These are phyloP conservation scores for Fusarium nodosum DNA, from an alignment of 2,329 filamentous ascomycete species.

Conservation along the genomic window DNA sequence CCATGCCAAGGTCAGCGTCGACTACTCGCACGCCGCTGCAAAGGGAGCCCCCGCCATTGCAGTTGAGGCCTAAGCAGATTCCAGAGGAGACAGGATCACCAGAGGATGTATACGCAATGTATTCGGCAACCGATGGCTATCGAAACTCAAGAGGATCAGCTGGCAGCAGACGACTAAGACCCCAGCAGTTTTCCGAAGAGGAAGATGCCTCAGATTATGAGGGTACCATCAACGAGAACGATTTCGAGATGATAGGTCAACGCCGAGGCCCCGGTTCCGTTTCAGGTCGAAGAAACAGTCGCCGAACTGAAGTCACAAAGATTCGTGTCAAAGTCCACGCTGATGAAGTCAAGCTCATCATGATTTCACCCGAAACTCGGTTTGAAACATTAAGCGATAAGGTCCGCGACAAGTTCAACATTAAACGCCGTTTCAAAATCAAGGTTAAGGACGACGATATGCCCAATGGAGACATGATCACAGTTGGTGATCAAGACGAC, in stretches of 20 bases:
- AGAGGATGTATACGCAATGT: constrained; percentile 79
- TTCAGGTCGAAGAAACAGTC: constrained; percentile 64
- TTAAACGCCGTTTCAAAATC: constrained; percentile 85
- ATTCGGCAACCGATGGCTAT: constrained; percentile 59
- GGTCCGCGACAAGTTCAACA: constrained; percentile 87
- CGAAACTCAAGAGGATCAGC: constrained; percentile 51
- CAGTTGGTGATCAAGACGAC: constrained; percentile 96
- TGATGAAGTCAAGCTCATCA: constrained; percentile 92
- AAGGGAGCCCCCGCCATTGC: constrained; percentile 53
- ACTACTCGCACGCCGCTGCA: constrained; percentile 61
- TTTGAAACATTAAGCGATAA: constrained; percentile 83
- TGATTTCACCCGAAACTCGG: constrained; percentile 79
- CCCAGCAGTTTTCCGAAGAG: constrained; percentile 80
- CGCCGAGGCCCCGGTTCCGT: constrained; percentile 61
- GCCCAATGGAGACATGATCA: constrained; percentile 90
- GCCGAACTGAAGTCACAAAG: constrained; percentile 77
- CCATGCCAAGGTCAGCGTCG: constrained; percentile 59
- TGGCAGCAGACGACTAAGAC: constrained; percentile 57
- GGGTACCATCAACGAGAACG: constrained; percentile 78
- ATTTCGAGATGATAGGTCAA: constrained; percentile 82
- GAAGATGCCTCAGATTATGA: constrained; percentile 80
- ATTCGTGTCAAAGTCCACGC: constrained; percentile 93
- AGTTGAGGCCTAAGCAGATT: constrained; percentile 52
- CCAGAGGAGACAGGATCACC: constrained; percentile 70
- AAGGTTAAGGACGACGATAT: constrained; percentile 86